A percentile compares a stretch with the other conserved stretches of the same genome.
phyloP scores from a whole-genome alignment of 2,329 filamentous ascomycete genomes.

The Sordariomycetes sp. region DNA sequence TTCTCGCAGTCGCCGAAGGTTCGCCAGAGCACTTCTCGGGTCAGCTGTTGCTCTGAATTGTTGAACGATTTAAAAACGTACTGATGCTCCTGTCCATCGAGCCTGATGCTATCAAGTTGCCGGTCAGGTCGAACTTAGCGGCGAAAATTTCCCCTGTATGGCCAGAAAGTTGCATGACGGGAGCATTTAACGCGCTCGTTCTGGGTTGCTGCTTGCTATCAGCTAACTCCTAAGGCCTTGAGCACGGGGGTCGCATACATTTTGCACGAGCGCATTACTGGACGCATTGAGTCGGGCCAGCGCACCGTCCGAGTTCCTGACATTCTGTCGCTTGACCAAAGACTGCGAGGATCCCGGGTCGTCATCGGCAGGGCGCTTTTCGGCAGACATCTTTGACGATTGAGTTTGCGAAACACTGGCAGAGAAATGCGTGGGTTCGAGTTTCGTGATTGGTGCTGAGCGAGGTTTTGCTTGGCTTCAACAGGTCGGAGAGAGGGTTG shows the following conservation, averaged over 20 bases:
- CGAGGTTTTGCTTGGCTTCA: no score
- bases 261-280: conserved; percentile 38
- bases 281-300: conserved; percentile 42
- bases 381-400: conserved; percentile 59
- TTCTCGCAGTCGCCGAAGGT: conserved; percentile 92
- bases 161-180: conserved; percentile 88
- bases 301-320: conserved; percentile 36
- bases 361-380: conserved; percentile 85
- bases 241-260: conserved; percentile 25
- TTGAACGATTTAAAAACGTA: conserved; percentile 30
- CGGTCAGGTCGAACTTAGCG: conserved; percentile 81
- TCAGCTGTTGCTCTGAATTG: background rate
- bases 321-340: conserved; percentile 82
- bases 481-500: no score
- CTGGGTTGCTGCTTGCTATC: conserved; percentile 52
- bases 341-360: conserved; percentile 73
- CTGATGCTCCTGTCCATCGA: conserved; percentile 90
- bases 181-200: conserved; percentile 76
- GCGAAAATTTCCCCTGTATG: conserved; percentile 82
- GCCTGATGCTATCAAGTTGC: conserved; percentile 83
- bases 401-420: no score
- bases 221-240: background rate
- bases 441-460: no score
- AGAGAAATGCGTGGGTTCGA: no score
- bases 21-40: conserved; percentile 70